These are phyloP conservation scores for Macrophomina pseudophaseolina DNA, from an alignment of 2,329 filamentous ascomycete genomes.

Conservation along the genomic window DNA sequence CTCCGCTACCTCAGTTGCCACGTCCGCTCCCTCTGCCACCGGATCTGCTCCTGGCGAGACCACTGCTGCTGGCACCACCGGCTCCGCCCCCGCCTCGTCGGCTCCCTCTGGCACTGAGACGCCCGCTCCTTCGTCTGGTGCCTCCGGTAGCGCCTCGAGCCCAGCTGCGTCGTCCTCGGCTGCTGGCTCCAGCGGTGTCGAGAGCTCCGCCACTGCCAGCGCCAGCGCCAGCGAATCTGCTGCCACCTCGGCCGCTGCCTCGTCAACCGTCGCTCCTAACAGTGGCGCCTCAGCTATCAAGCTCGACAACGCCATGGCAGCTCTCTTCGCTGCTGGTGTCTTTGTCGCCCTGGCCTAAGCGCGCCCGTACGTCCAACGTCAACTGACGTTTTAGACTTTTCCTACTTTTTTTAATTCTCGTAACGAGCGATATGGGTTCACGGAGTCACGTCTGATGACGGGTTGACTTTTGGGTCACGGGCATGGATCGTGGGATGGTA, in stretches of 20 bases:
- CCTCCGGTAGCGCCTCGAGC: conserved; percentile 8
- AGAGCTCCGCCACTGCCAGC: conserved; percentile 9
- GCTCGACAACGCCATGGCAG: conserved; percentile 25
- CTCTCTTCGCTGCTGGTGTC: conserved; percentile 26
- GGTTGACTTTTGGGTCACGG: conserved; percentile 1
- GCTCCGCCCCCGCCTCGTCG: conserved; percentile 4
- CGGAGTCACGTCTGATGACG: neutral
- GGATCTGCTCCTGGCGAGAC: neutral
- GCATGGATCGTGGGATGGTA: neutral
- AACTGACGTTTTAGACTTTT: neutral
- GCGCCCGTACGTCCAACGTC: neutral
- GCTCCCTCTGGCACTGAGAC: conserved; percentile 8
- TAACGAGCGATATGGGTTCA: conserved; percentile 24
- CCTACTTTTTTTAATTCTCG: neutral
- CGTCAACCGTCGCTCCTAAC: conserved; percentile 17
- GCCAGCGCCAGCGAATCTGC: conserved; percentile 1
- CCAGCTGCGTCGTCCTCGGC: conserved; percentile 7
- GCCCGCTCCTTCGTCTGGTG: conserved; percentile 5
- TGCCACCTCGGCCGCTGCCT: conserved; percentile 10
- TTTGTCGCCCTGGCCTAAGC: conserved; percentile 24
- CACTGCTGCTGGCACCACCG: neutral
- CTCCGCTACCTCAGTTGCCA: neutral
- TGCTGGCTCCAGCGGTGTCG: neutral
- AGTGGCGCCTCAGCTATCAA: conserved; percentile 7
- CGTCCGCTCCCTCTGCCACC: neutral